phyloP scores from a whole-genome alignment of 371 early-diverging fungal species.

The Mucor indicus region DNA sequence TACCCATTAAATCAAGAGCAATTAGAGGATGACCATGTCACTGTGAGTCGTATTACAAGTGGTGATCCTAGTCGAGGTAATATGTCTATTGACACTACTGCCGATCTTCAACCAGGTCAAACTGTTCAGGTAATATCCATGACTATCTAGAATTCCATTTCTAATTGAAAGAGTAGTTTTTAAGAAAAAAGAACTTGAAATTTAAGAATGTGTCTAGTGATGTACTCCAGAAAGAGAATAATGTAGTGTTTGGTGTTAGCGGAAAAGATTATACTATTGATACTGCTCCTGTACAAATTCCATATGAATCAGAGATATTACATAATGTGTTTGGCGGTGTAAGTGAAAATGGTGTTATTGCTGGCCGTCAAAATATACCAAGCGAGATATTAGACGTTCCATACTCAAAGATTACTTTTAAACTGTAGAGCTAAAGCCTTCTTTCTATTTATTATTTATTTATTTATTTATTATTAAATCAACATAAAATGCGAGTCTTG shows the following conservation, averaged over 20 bases:
- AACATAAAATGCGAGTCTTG: too few relatives aligned
- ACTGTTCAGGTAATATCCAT: slow-evolving; percentile 48
- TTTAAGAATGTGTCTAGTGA: slow-evolving; percentile 16
- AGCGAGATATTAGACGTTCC: slow-evolving; percentile 43
- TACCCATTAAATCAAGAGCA: slow-evolving; percentile 22
- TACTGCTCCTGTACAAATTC: slow-evolving; percentile 19
- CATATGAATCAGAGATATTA: slow-evolving; percentile 4
- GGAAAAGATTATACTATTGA: slow-evolving; percentile 37
- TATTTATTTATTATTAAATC: too few relatives aligned
- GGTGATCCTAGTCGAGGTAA: slow-evolving; percentile 78
- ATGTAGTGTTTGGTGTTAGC: slow-evolving; percentile 25
- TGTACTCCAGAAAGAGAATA: slow-evolving; percentile 17
- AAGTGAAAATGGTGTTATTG: slow-evolving; percentile 56
- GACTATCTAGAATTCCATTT: not conserved
- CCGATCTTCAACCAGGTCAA: slow-evolving; percentile 61
- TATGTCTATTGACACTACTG: slow-evolving; percentile 69
- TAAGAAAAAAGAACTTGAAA: slow-evolving; percentile 12
- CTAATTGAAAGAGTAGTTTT: slow-evolving; percentile 14
- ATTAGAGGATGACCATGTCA: slow-evolving; percentile 20
- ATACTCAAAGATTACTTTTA: slow-evolving; percentile 28
- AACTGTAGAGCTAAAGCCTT: slow-evolving; percentile 1
- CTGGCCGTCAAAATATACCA: slow-evolving; percentile 35
- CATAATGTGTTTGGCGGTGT: slow-evolving; percentile 48
- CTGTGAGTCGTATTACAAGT: slow-evolving; percentile 64
- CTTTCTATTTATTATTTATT: too few relatives aligned